These are phyloP conservation scores for Talaromyces liani DNA, from an alignment of 495 filamentous ascomycete genomes.

Conservation along the genomic window DNA sequence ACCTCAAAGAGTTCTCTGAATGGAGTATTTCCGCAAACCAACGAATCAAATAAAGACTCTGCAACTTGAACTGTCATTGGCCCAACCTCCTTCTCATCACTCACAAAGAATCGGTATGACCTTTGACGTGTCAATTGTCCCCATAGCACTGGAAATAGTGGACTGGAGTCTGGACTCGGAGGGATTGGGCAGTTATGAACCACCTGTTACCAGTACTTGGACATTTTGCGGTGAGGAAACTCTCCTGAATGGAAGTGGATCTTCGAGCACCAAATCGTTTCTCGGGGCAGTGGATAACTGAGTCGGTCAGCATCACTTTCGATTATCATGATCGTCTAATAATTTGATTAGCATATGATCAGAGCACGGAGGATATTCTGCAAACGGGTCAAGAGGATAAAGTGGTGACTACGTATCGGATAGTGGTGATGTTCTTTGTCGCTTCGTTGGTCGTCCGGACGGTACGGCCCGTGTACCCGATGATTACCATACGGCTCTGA, in stretches of 20 bases:
- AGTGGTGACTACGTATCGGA: neutral
- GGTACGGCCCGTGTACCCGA: neutral
- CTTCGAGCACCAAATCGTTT: neutral
- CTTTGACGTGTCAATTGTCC: neutral
- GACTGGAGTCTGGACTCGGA: neutral
- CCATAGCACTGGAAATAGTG: neutral
- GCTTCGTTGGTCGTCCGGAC: neutral
- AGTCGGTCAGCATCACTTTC: neutral
- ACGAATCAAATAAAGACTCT: neutral
- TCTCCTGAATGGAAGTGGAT: neutral
- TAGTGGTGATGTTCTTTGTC: neutral
- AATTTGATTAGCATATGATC: neutral
- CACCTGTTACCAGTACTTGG: neutral
- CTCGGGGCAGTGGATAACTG: neutral
- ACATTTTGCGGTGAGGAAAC: slow-evolving; percentile 1
- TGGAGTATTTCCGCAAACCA: neutral
- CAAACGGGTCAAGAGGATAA: neutral
- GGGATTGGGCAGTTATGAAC: neutral
- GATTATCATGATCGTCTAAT: neutral
- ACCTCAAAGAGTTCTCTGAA: neutral
- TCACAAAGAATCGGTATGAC: neutral
- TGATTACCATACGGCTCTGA: neutral
- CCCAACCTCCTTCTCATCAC: neutral
- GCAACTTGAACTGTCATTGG: neutral
- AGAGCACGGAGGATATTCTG: neutral